Evolutionary conservation across 306 rosid species (phyloP).

Genomic region (Prunus davidiana): DNA sequence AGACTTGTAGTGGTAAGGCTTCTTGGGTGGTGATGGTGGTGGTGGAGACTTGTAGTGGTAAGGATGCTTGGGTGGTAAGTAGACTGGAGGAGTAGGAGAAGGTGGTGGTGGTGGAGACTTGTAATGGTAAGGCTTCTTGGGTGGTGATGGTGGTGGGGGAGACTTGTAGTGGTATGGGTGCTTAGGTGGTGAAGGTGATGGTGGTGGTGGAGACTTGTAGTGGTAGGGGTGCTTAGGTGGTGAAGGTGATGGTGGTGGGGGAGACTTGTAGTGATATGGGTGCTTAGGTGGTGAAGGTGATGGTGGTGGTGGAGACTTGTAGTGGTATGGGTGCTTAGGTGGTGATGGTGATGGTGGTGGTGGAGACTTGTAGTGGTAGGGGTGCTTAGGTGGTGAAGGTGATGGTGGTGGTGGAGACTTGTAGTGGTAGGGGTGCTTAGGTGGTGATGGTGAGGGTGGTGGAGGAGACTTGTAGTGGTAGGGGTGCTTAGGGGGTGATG

Average conservation of each 20-base stretch:
- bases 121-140: neutral
- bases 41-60: neutral
- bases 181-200: conserved; percentile 35
- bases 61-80: neutral
- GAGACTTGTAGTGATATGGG: conserved; percentile 24
- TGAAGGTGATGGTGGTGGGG: conserved; percentile 17
- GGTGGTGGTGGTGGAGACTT: conserved; percentile 22
- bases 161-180: conserved; percentile 4
- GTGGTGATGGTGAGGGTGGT: neutral
- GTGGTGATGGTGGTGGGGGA: conserved; percentile 21
- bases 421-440: conserved; percentile 9
- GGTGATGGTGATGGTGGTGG: conserved; percentile 63
- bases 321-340: conserved; percentile 11
- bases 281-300: conserved; percentile 9
- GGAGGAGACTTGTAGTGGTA: conserved; percentile 14
- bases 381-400: conserved; percentile 3
- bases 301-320: conserved; percentile 8
- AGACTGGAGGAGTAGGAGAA: neutral
- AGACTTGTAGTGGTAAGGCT: conserved; percentile 18
- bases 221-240: conserved; percentile 6
- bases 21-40: conserved; percentile 13
- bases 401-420: conserved; percentile 26
- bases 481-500: conserved; percentile 36
- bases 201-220: conserved; percentile 28
- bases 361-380: conserved; percentile 17